phyloP scores from a whole-genome alignment of 2,329 filamentous ascomycete species.

The Beauveria pseudobassiana region DNA sequence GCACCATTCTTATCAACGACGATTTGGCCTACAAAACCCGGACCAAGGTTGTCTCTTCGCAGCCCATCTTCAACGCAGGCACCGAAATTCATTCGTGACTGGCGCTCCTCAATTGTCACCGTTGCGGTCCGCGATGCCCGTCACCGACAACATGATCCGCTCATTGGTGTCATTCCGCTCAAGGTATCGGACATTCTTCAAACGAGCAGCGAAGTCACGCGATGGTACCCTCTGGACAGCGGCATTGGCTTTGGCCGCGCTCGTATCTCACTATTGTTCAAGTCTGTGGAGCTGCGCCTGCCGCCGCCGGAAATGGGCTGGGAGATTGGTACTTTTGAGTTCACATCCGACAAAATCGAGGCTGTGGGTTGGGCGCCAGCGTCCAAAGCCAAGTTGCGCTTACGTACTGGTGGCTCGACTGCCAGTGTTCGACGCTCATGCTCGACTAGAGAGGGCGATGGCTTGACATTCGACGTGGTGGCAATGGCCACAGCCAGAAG shows the following conservation, averaged over 20 bases:
- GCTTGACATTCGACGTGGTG: constrained; percentile 42
- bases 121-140: constrained; percentile 82
- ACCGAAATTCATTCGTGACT: constrained; percentile 90
- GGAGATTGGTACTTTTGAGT: constrained; percentile 93
- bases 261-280: constrained; percentile 82
- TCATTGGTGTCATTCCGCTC: constrained; percentile 84
- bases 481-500: constrained; percentile 30
- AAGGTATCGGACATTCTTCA: constrained; percentile 84
- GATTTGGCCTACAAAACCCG: constrained; percentile 89
- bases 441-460: constrained; percentile 54
- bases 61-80: constrained; percentile 95
- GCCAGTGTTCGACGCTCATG: constrained; percentile 58
- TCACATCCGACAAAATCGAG: constrained; percentile 62
- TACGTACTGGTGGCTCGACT: constrained; percentile 79
- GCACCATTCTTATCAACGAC: constrained; percentile 85
- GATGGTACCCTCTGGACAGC: constrained; percentile 95
- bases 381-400: constrained; percentile 65
- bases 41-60: constrained; percentile 85
- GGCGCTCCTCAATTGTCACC: constrained; percentile 80
- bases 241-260: constrained; percentile 88
- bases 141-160: constrained; percentile 87
- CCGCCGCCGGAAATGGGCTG: constrained; percentile 84
- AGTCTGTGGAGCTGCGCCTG: constrained; percentile 76
- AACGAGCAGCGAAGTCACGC: constrained; percentile 74
- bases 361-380: constrained; percentile 54